Evolutionary conservation across 75 land plant genomes (phyloP).

Genomic region (Cryptomeria japonica): DNA sequence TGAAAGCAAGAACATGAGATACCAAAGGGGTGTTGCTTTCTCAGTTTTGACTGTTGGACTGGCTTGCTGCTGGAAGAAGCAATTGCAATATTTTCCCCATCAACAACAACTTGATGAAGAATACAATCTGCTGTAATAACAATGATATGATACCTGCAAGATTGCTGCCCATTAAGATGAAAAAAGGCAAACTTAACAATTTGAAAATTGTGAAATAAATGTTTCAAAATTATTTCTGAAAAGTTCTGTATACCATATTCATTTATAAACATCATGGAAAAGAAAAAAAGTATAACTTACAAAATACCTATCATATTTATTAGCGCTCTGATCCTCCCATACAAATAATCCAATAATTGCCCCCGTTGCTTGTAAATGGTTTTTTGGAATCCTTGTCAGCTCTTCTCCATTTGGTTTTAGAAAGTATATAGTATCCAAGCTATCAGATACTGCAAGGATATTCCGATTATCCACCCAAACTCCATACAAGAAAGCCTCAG

Average conservation of each 20-base stretch:
- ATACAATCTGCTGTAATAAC: constrained; percentile 65
- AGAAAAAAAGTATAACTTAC: not conserved
- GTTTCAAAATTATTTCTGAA: not conserved
- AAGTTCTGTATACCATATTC: not conserved
- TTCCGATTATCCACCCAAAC: constrained; percentile 57
- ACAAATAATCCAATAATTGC: constrained; percentile 48
- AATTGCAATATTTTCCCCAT: constrained; percentile 28
- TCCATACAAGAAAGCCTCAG: constrained; percentile 33
- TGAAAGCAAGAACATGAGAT: constrained; percentile 47
- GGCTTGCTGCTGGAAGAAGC: not conserved
- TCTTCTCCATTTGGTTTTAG: constrained; percentile 56
- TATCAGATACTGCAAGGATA: constrained; percentile 55
- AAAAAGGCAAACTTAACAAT: not conserved
- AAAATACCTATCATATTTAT: constrained; percentile 44
- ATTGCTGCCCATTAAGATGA: not conserved
- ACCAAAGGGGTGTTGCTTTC: constrained; percentile 36
- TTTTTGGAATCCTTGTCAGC: constrained; percentile 35
- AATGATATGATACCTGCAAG: constrained; percentile 35
- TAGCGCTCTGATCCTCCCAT: constrained; percentile 15
- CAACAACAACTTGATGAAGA: constrained; percentile 43
- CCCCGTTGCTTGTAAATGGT: constrained; percentile 33
- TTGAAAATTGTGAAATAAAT: not conserved
- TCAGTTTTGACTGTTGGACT: constrained; percentile 11
- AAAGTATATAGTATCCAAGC: constrained; percentile 42
- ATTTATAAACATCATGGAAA: not conserved